These are phyloP conservation scores for Xylaria sp. DNA, from an alignment of 2,329 filamentous ascomycete genomes.

Conservation along the genomic window DNA sequence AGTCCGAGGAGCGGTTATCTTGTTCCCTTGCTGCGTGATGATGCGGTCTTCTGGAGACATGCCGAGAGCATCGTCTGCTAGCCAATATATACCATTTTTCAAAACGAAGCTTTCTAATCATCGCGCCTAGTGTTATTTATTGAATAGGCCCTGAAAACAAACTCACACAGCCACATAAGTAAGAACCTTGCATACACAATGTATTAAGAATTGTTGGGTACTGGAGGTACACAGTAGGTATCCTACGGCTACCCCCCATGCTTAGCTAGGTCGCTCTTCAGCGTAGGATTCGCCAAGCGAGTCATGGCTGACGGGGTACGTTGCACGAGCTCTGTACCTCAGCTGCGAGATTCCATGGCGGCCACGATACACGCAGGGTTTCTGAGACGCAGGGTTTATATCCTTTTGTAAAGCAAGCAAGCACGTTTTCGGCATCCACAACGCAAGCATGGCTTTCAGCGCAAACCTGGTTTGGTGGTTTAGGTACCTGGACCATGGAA, in stretches of 20 bases:
- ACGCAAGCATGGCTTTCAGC: conserved; percentile 14
- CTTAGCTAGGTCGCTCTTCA: conserved; percentile 18
- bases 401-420: conserved; percentile 38
- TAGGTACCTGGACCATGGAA: conserved; percentile 1
- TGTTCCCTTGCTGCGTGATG: conserved; percentile 17
- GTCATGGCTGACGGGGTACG: conserved; percentile 24
- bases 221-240: background rate
- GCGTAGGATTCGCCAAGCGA: conserved; percentile 38
- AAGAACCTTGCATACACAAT: conserved; percentile 39
- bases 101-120: conserved; percentile 33
- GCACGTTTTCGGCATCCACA: conserved; percentile 35
- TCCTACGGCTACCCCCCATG: conserved; percentile 22
- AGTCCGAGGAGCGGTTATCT: conserved; percentile 7
- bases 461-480: conserved; percentile 8
- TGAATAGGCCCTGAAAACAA: conserved; percentile 22
- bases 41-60: conserved; percentile 4
- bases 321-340: conserved; percentile 30
- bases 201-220: conserved; percentile 12
- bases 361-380: conserved; percentile 36
- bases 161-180: conserved; percentile 32
- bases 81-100: conserved; percentile 35
- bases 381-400: conserved; percentile 34
- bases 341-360: conserved; percentile 36
- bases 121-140: conserved; percentile 31
- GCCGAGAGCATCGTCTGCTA: conserved; percentile 9